phyloP scores from a whole-genome alignment of 495 filamentous ascomycete genomes.

The Trichocladium antarcticum region DNA sequence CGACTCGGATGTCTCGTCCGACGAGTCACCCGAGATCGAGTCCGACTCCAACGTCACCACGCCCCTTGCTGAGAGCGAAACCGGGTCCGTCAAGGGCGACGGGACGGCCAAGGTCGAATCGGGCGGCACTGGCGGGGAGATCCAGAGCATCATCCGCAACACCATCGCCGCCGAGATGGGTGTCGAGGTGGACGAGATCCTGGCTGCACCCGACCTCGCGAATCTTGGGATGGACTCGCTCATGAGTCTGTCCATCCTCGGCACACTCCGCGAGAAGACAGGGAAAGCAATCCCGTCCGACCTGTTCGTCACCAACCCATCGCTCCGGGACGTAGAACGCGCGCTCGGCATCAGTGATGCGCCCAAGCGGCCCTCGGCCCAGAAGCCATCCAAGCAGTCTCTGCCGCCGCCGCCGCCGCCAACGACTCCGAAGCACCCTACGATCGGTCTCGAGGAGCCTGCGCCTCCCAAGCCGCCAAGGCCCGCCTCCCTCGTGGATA shows the following conservation, averaged over 20 bases:
- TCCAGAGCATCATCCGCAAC: slow-evolving; percentile 43
- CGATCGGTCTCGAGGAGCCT: slow-evolving; percentile 26
- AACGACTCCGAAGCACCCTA: slow-evolving; percentile 18
- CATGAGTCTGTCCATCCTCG: slow-evolving; percentile 46
- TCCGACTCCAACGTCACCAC: slow-evolving; percentile 41
- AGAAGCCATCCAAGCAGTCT: slow-evolving; percentile 27
- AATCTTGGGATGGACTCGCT: slow-evolving; percentile 52
- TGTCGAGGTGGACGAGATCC: slow-evolving; percentile 52
- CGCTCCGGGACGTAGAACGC: slow-evolving; percentile 39
- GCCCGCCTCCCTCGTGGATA: slow-evolving; percentile 45
- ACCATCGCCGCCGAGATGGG: slow-evolving; percentile 61
- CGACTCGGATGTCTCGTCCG: slow-evolving; percentile 29
- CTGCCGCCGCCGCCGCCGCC: slow-evolving; percentile 21
- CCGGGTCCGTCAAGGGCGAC: slow-evolving; percentile 33
- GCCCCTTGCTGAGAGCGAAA: slow-evolving; percentile 36
- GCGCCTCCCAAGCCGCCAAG: slow-evolving; percentile 27
- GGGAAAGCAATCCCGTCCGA: slow-evolving; percentile 37
- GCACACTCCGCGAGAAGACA: slow-evolving; percentile 49
- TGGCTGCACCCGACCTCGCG: slow-evolving; percentile 39
- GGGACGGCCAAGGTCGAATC: background rate
- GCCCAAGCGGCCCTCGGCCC: slow-evolving; percentile 26
- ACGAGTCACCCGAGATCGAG: slow-evolving; percentile 32
- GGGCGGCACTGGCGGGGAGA: slow-evolving; percentile 27
- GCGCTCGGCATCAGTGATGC: slow-evolving; percentile 34
- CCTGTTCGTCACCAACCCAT: slow-evolving; percentile 37